These are phyloP conservation scores for Bruguiera sexangula DNA, from an alignment of 345 rosid genomes.

Conservation along the genomic window DNA sequence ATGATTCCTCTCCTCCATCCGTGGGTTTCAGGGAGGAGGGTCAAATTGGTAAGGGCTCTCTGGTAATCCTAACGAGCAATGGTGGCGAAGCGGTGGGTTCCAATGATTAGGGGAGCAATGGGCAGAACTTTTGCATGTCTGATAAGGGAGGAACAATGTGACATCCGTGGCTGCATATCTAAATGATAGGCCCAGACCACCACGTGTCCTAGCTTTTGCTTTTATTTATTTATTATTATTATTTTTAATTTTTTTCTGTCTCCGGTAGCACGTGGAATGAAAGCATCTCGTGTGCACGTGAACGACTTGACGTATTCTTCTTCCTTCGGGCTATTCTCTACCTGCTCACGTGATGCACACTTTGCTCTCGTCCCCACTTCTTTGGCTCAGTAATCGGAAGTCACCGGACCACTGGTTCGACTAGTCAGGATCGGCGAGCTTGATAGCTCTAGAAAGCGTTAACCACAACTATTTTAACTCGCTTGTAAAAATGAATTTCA, in stretches of 20 bases:
- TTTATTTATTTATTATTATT: no score
- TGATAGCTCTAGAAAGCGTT: no score
- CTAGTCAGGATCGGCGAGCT: no score
- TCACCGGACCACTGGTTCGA: background rate
- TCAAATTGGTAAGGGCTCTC: no score
- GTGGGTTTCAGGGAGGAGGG: no score
- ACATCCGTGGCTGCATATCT: conserved; percentile 4
- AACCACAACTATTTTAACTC: no score
- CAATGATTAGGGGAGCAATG: conserved; percentile 8
- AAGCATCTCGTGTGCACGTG: background rate
- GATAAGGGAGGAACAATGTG: conserved; percentile 1
- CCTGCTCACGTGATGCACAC: background rate
- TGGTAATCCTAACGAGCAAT: no score
- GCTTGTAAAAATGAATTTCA: no score
- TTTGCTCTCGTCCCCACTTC: background rate
- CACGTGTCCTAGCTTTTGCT: background rate
- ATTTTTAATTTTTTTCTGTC: background rate
- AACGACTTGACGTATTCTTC: background rate
- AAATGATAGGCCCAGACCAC: background rate
- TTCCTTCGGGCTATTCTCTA: background rate
- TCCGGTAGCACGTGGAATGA: background rate
- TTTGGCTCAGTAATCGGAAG: background rate
- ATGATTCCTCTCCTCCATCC: no score
- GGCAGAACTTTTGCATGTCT: background rate
- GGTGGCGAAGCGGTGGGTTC: background rate